Conservation (phyloP, 2,329 filamentous ascomycete species). For the Fusarium multiceps region DNA sequence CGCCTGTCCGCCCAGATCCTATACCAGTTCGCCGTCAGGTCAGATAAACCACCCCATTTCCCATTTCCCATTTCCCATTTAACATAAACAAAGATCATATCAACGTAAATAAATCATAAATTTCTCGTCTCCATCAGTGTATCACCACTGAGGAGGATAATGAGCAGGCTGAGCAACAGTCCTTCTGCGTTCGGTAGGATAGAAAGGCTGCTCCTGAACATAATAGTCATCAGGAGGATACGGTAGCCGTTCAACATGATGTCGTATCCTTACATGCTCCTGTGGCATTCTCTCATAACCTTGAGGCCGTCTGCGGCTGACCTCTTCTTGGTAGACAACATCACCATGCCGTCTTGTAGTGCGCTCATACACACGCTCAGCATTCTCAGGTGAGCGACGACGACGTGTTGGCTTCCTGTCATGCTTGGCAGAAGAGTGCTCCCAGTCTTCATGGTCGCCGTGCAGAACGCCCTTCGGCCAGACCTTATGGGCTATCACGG, state of each 20-base stretch:
- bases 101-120: neutral
- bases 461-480: constrained; percentile 50
- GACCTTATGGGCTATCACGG: constrained; percentile 50
- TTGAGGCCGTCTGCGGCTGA: constrained; percentile 30
- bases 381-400: constrained; percentile 24
- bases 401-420: constrained; percentile 24
- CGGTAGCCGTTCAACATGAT: constrained; percentile 18
- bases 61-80: neutral
- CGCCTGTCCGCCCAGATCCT: constrained; percentile 8
- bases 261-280: constrained; percentile 24
- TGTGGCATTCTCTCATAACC: constrained; percentile 32
- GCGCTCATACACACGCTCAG: constrained; percentile 29
- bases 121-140: neutral
- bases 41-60: neutral
- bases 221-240: constrained; percentile 38
- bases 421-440: constrained; percentile 31
- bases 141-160: constrained; percentile 26
- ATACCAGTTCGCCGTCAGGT: neutral
- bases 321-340: constrained; percentile 36
- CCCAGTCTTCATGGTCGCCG: constrained; percentile 49
- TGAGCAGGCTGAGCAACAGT: constrained; percentile 24
- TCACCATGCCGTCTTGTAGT: constrained; percentile 30
- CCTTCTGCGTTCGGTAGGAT: constrained; percentile 31
- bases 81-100: constrained; percentile 1
- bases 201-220: constrained; percentile 32